These are phyloP conservation scores for Arthonia radiata DNA, from an alignment of 495 filamentous ascomycete genomes.

Conservation along the genomic window DNA sequence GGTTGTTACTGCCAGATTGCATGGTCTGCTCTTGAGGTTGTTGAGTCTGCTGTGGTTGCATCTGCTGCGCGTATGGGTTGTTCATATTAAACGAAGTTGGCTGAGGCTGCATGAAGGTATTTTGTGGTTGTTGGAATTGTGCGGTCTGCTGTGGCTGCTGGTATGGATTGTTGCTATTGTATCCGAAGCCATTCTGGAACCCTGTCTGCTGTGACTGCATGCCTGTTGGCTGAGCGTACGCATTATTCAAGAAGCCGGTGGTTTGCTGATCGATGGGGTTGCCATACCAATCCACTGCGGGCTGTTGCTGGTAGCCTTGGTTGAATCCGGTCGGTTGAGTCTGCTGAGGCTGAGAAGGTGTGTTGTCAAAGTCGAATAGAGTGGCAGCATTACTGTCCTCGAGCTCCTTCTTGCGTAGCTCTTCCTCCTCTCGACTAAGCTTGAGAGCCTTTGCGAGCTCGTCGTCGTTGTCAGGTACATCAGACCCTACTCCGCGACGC, in stretches of 20 bases:
- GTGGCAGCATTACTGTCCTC: slow-evolving; percentile 72
- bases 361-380: slow-evolving; percentile 79
- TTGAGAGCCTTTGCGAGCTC: slow-evolving; percentile 90
- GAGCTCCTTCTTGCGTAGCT: slow-evolving; percentile 60
- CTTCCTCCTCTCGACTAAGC: slow-evolving; percentile 86
- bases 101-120: slow-evolving; percentile 35
- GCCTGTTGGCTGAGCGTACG: slow-evolving; percentile 42
- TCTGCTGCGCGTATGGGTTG: slow-evolving; percentile 44
- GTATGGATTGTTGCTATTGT: slow-evolving; percentile 16
- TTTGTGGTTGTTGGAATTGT: slow-evolving; percentile 31
- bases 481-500: slow-evolving; percentile 22
- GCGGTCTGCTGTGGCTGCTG: slow-evolving; percentile 32
- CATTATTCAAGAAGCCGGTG: slow-evolving; percentile 65
- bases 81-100: slow-evolving; percentile 41
- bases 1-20: slow-evolving; percentile 67
- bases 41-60: slow-evolving; percentile 21
- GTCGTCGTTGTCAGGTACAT: slow-evolving; percentile 49
- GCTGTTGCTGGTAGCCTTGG: slow-evolving; percentile 90
- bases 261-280: slow-evolving; percentile 65
- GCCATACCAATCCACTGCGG: slow-evolving; percentile 85
- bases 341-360: slow-evolving; percentile 32
- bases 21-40: slow-evolving; percentile 29
- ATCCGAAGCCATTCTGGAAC: slow-evolving; percentile 36
- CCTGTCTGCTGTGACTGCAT: slow-evolving; percentile 21
- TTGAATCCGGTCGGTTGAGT: slow-evolving; percentile 74